These are phyloP conservation scores for Diplodia sapinea DNA, from an alignment of 2,329 filamentous ascomycete species.

Conservation along the genomic window DNA sequence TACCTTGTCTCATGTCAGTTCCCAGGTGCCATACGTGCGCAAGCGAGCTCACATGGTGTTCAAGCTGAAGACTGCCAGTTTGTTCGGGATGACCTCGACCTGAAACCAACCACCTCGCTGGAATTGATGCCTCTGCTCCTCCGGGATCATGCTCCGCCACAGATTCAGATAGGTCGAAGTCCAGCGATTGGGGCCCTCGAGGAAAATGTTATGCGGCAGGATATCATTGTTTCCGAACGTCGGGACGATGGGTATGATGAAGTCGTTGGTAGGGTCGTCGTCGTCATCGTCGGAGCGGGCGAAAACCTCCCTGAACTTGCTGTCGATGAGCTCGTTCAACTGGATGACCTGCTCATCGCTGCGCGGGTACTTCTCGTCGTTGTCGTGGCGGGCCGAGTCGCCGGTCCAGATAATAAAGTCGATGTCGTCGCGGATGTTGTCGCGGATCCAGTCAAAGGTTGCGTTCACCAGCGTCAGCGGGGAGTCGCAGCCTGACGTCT, in stretches of 20 bases:
- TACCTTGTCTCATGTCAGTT: conserved; percentile 55
- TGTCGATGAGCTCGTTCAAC: conserved; percentile 76
- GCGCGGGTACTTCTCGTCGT: conserved; percentile 79
- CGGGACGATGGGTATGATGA: conserved; percentile 81
- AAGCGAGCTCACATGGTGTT: conserved; percentile 73
- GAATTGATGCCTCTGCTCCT: conserved; percentile 89
- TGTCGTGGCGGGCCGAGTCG: conserved; percentile 88
- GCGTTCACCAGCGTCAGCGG: conserved; percentile 81
- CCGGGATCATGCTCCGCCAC: conserved; percentile 87
- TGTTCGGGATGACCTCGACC: conserved; percentile 85
- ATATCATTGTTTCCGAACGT: conserved; percentile 98
- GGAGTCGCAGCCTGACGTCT: conserved; percentile 87
- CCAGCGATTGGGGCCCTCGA: conserved; percentile 84
- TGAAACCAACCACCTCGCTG: conserved; percentile 93
- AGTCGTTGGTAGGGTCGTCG: conserved; percentile 60
- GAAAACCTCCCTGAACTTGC: conserved; percentile 79
- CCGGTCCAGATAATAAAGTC: conserved; percentile 95
- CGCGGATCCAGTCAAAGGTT: conserved; percentile 86
- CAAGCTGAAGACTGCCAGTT: conserved; percentile 87
- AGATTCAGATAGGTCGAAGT: conserved; percentile 76
- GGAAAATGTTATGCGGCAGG: conserved; percentile 92
- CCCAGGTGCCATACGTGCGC: background rate
- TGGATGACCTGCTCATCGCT: conserved; percentile 75
- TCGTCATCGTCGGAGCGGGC: conserved; percentile 57
- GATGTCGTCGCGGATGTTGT: conserved; percentile 75